Evolutionary conservation across 192 early-diverging fungal genomes (phyloP).

Genomic region (Coemansia sp.): DNA sequence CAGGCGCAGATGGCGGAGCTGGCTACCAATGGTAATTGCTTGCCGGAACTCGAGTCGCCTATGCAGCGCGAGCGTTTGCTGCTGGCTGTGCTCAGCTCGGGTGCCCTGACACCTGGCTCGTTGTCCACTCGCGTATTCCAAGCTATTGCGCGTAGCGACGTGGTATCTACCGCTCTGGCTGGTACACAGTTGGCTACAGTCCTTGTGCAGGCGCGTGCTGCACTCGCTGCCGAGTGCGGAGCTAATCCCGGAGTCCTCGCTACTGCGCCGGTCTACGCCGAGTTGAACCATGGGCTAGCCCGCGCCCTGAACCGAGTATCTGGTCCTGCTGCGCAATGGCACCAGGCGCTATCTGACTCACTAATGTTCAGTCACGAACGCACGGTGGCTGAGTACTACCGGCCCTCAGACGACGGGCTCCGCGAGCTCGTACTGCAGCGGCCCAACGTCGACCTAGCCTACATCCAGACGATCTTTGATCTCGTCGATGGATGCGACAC

Average conservation of each 20-base stretch:
- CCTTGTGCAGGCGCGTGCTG: slow-evolving; percentile 20
- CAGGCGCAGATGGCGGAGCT: slow-evolving; percentile 23
- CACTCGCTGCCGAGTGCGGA: slow-evolving; percentile 16
- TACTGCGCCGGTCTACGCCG: slow-evolving; percentile 15
- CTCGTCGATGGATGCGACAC: slow-evolving; percentile 36
- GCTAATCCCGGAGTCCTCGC: slow-evolving; percentile 2
- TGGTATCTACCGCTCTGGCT: background rate
- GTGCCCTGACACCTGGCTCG: slow-evolving; percentile 13
- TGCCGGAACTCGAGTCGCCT: background rate
- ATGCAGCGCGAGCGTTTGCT: slow-evolving; percentile 26
- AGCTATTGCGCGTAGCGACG: background rate
- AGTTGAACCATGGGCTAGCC: slow-evolving; percentile 28
- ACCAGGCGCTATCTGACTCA: slow-evolving; percentile 24
- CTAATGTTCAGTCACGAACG: slow-evolving; percentile 46
- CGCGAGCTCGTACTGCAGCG: slow-evolving; percentile 45
- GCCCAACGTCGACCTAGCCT: slow-evolving; percentile 30
- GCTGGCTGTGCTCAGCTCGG: slow-evolving; percentile 29
- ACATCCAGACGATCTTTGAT: slow-evolving; percentile 29
- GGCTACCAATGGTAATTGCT: background rate
- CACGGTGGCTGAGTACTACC: background rate
- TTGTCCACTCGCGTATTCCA: slow-evolving; percentile 4
- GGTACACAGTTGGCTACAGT: slow-evolving; percentile 8
- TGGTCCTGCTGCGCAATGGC: slow-evolving; percentile 28
- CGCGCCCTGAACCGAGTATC: slow-evolving; percentile 19
- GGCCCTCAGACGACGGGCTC: background rate